Conservation (phyloP, 495 filamentous ascomycete species). For the Parachaetomium inaequale region DNA sequence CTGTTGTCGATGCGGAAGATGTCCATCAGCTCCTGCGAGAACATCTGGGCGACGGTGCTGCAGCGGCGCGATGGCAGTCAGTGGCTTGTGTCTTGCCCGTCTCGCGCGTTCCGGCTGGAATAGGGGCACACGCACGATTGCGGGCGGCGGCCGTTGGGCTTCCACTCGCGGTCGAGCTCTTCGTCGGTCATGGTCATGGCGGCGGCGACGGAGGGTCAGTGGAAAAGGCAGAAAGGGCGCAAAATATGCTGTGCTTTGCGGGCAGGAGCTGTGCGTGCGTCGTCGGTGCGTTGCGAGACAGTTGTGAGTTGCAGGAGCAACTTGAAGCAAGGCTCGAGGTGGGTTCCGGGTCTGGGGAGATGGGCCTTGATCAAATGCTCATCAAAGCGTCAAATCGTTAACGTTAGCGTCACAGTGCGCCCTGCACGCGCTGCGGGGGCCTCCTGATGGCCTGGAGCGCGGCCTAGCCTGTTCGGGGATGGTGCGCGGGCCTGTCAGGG, state of each 20-base stretch:
- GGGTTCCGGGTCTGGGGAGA: constrained; percentile 27
- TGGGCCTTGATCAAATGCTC: constrained; percentile 20
- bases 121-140: constrained; percentile 65
- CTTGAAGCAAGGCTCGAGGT: constrained; percentile 15
- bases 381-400: constrained; percentile 17
- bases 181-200: constrained; percentile 52
- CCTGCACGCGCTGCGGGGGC: background rate
- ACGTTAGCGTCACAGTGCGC: constrained; percentile 15
- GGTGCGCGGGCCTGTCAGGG: constrained; percentile 5
- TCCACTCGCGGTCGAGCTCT: constrained; percentile 69
- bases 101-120: background rate
- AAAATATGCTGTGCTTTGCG: background rate
- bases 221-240: background rate
- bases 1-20: constrained; percentile 82
- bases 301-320: background rate
- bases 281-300: background rate
- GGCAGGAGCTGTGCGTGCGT: constrained; percentile 3
- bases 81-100: constrained; percentile 3
- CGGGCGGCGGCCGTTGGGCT: constrained; percentile 67
- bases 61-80: constrained; percentile 11
- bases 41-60: constrained; percentile 83
- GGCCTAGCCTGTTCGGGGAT: constrained; percentile 19
- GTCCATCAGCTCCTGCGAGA: constrained; percentile 81
- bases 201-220: constrained; percentile 10
- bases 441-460: constrained; percentile 8